phyloP scores from a whole-genome alignment of 73 alveolate species.

The Stentor coeruleus region DNA sequence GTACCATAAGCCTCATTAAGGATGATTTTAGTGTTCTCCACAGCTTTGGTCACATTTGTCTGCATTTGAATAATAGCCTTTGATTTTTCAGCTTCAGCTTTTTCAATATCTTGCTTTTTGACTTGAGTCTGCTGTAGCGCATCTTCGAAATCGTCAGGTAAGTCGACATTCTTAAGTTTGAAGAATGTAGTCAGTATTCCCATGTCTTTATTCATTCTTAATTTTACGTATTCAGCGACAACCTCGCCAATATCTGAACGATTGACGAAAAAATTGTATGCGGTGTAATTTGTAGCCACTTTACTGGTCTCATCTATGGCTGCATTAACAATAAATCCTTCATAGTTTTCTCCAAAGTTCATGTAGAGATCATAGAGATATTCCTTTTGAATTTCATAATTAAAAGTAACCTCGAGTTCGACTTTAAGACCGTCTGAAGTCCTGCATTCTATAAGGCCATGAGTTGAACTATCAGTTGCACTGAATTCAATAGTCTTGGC shows the following conservation, averaged over 20 bases:
- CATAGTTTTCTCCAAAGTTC: constrained; percentile 79
- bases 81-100: constrained; percentile 88
- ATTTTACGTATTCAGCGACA: constrained; percentile 73
- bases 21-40: constrained; percentile 53
- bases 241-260: constrained; percentile 70
- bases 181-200: constrained; percentile 75
- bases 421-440: constrained; percentile 97
- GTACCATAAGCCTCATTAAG: constrained; percentile 88
- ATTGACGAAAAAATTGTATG: constrained; percentile 85
- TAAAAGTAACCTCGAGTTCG: constrained; percentile 85
- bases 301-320: constrained; percentile 86
- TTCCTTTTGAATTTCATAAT: constrained; percentile 65
- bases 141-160: constrained; percentile 87
- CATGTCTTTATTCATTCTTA: constrained; percentile 52
- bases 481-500: constrained; percentile 89
- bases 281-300: constrained; percentile 91
- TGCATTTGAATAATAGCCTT: constrained; percentile 76
- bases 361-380: constrained; percentile 75
- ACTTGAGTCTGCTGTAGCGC: constrained; percentile 93
- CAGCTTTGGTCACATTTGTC: constrained; percentile 60
- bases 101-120: constrained; percentile 83
- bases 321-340: constrained; percentile 61
- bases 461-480: constrained; percentile 78
- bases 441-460: constrained; percentile 79
- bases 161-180: constrained; percentile 83